phyloP scores from a whole-genome alignment of 2,329 filamentous ascomycete species.

The Hypoxylon sp. region DNA sequence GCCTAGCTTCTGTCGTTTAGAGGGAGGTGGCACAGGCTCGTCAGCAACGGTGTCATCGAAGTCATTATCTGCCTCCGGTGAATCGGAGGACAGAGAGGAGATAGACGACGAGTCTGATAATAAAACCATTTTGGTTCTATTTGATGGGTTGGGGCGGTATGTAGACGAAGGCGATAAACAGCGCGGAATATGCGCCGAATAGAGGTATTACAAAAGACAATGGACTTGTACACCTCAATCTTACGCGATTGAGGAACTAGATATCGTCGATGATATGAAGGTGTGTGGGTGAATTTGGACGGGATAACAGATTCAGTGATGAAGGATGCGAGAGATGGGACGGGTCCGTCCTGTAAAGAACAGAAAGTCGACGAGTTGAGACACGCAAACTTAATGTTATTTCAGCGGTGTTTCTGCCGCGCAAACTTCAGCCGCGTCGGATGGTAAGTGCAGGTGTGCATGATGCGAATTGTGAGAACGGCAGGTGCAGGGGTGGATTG shows the following conservation, averaged over 20 bases:
- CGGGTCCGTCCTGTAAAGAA: background rate
- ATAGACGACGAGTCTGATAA: slow-evolving; percentile 55
- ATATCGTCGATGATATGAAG: slow-evolving; percentile 3
- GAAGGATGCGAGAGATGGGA: background rate
- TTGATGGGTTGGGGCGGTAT: background rate
- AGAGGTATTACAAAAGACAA: background rate
- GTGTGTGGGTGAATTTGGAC: background rate
- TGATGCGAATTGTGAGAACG: slow-evolving; percentile 12
- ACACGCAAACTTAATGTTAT: slow-evolving; percentile 16
- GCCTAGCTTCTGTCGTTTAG: slow-evolving; percentile 57
- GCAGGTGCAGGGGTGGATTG: slow-evolving; percentile 5
- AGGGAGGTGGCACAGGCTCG: slow-evolving; percentile 54
- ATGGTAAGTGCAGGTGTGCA: slow-evolving; percentile 9
- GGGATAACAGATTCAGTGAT: background rate
- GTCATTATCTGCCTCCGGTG: slow-evolving; percentile 54
- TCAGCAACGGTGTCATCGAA: slow-evolving; percentile 51
- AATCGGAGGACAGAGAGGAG: slow-evolving; percentile 54
- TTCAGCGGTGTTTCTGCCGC: slow-evolving; percentile 37
- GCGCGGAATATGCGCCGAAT: slow-evolving; percentile 5
- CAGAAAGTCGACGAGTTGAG: slow-evolving; percentile 3
- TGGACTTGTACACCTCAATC: background rate
- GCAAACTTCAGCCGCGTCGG: slow-evolving; percentile 38
- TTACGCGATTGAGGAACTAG: slow-evolving; percentile 8
- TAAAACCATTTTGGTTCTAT: slow-evolving; percentile 47
- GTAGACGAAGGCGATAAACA: background rate